phyloP scores from a whole-genome alignment of 805 yeast species.

The Wickerhamomyces pijperi region DNA sequence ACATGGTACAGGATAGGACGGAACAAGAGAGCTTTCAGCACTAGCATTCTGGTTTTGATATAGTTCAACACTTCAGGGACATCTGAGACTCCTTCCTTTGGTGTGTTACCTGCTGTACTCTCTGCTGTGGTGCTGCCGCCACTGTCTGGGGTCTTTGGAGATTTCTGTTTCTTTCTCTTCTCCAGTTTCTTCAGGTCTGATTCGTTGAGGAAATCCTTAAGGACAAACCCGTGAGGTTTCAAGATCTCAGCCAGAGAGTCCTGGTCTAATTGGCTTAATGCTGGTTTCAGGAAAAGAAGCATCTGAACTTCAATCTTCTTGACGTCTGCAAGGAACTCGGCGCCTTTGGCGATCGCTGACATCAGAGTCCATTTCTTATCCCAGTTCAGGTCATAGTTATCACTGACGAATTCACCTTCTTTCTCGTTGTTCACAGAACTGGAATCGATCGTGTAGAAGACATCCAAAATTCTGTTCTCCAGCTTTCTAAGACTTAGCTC shows the following conservation, averaged over 20 bases:
- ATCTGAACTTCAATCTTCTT: constrained; percentile 12
- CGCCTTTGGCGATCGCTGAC: constrained; percentile 3
- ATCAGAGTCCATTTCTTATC: constrained; percentile 6
- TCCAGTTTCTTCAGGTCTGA: not conserved
- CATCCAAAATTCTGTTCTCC: constrained; percentile 16
- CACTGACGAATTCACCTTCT: constrained; percentile 8
- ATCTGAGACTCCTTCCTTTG: constrained; percentile 1
- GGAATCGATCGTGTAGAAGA: constrained; percentile 10
- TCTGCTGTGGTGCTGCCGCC: not conserved
- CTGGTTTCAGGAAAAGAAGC: constrained; percentile 3
- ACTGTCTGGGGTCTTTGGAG: too few relatives aligned
- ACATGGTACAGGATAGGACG: constrained; percentile 13
- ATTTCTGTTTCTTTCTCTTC: not conserved
- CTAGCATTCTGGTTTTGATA: constrained; percentile 13
- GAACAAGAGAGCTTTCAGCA: constrained; percentile 11
- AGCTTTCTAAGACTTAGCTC: constrained; percentile 16
- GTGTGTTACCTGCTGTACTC: constrained; percentile 1
- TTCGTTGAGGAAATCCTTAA: constrained; percentile 5
- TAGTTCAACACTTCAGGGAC: constrained; percentile 14
- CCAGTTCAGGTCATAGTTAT: constrained; percentile 12
- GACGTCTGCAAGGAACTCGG: constrained; percentile 10
- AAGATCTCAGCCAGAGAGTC: constrained; percentile 6
- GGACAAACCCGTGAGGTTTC: constrained; percentile 14
- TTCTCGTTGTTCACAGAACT: constrained; percentile 1
- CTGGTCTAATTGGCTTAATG: constrained; percentile 4